Evolutionary conservation across 2,329 filamentous ascomycete genomes (phyloP).

Genomic region (Huntiella moniliformis): DNA sequence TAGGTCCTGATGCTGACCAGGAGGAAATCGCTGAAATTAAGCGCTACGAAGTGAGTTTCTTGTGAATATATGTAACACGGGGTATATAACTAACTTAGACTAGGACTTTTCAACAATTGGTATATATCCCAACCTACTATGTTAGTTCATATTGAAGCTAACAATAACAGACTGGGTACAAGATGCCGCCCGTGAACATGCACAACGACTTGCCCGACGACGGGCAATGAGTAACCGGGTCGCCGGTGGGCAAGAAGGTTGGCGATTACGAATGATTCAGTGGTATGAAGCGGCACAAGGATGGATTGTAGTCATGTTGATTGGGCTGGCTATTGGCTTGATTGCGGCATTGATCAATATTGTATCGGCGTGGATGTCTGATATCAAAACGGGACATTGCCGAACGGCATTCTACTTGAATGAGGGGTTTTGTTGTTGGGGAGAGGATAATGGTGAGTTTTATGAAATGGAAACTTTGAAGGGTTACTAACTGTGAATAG

Average conservation of each 20-base stretch:
- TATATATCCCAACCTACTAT: conserved; percentile 19
- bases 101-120: conserved; percentile 86
- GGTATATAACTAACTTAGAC: not conserved
- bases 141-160: not conserved
- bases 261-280: conserved; percentile 64
- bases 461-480: too few species aligned
- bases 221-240: conserved; percentile 48
- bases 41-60: conserved; percentile 57
- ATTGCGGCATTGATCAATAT: conserved; percentile 92
- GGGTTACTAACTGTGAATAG: conserved; percentile 20
- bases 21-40: conserved; percentile 97
- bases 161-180: conserved; percentile 68
- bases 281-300: conserved; percentile 92
- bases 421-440: conserved; percentile 96
- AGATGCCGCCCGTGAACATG: conserved; percentile 79
- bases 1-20: conserved; percentile 19
- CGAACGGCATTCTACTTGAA: conserved; percentile 92
- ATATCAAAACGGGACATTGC: conserved; percentile 93
- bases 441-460: conserved; percentile 56
- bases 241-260: conserved; percentile 53
- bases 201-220: conserved; percentile 57
- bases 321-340: conserved; percentile 78
- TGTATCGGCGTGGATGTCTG: conserved; percentile 87
- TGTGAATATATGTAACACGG: not conserved
- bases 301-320: conserved; percentile 92